Conservation (phyloP, 192 early-diverging fungal genomes). For the Coemansia sp. region DNA sequence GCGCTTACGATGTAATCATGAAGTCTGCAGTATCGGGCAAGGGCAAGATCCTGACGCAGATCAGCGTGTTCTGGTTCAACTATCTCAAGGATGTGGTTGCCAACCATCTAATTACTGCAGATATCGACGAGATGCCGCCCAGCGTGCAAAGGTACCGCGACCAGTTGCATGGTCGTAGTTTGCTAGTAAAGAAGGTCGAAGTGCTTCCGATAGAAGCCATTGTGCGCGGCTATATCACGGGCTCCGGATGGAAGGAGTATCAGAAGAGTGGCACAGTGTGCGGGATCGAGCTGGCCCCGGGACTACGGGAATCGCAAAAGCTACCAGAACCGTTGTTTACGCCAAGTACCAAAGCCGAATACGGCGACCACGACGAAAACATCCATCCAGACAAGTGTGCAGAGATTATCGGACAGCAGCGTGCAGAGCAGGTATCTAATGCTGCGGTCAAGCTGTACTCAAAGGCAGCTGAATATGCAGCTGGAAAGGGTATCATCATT, state of each 20-base stretch:
- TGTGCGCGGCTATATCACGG: conserved; percentile 96
- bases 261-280: conserved; percentile 89
- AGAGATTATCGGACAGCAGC: conserved; percentile 79
- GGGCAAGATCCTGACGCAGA: conserved; percentile 95
- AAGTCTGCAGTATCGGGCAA: conserved; percentile 89
- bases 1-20: conserved; percentile 99
- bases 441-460: conserved; percentile 78
- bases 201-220: conserved; percentile 98
- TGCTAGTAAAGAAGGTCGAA: conserved; percentile 88
- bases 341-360: conserved; percentile 98
- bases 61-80: conserved; percentile 96
- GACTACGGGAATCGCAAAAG: conserved; percentile 81
- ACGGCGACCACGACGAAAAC: conserved; percentile 98
- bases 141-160: conserved; percentile 82
- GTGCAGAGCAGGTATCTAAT: conserved; percentile 72
- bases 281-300: conserved; percentile 79
- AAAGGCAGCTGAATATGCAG: conserved; percentile 81
- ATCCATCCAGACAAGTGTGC: conserved; percentile 91
- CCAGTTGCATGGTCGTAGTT: conserved; percentile 85
- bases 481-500: conserved; percentile 88
- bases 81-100: conserved; percentile 83
- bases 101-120: conserved; percentile 94
- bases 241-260: conserved; percentile 96
- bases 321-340: conserved; percentile 87
- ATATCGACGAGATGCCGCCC: conserved; percentile 90